Percentiles rank a stretch among this genome's conserved stretches.
Conservation (phyloP, 2,329 filamentous ascomycete genomes). For the Hymenoscyphus occultus region DNA sequence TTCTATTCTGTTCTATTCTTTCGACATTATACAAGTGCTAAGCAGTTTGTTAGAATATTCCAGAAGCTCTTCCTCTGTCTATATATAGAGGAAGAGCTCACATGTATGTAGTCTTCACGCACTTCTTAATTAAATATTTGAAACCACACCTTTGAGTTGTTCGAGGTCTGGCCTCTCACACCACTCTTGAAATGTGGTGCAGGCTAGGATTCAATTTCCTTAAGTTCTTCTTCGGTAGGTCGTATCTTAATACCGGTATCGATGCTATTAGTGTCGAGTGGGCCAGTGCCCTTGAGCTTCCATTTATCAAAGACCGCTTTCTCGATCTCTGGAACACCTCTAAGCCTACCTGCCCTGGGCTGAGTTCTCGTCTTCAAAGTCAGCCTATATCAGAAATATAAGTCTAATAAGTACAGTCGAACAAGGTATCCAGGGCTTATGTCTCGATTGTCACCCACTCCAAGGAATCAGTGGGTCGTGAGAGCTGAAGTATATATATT, state of each 20-base stretch:
- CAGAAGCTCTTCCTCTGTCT: too few relatives aligned
- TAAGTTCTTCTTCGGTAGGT: slow-evolving; percentile 54
- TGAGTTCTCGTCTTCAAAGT: background rate
- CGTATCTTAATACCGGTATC: slow-evolving; percentile 56
- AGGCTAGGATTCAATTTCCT: slow-evolving; percentile 58
- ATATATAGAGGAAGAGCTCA: too few relatives aligned
- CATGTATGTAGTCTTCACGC: too few relatives aligned
- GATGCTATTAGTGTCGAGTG: slow-evolving; percentile 32
- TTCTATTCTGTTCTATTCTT: too few relatives aligned
- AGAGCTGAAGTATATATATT: background rate
- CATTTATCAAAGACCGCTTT: slow-evolving; percentile 72
- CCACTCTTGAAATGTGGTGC: slow-evolving; percentile 69
- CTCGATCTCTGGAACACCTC: slow-evolving; percentile 70
- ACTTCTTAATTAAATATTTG: too few relatives aligned
- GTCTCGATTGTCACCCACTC: background rate
- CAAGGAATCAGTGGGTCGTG: background rate
- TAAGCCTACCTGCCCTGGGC: slow-evolving; percentile 37
- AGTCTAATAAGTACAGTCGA: background rate
- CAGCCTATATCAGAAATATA: background rate
- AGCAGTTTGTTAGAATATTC: too few relatives aligned
- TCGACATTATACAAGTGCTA: too few relatives aligned
- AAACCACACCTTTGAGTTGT: too few relatives aligned
- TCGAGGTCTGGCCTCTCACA: too few relatives aligned
- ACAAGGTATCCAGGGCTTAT: background rate
- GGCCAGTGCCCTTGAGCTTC: slow-evolving; percentile 73